Evolutionary conservation across 2,329 filamentous ascomycete genomes (phyloP).

Genomic region (Dothideomycetes sp.): DNA sequence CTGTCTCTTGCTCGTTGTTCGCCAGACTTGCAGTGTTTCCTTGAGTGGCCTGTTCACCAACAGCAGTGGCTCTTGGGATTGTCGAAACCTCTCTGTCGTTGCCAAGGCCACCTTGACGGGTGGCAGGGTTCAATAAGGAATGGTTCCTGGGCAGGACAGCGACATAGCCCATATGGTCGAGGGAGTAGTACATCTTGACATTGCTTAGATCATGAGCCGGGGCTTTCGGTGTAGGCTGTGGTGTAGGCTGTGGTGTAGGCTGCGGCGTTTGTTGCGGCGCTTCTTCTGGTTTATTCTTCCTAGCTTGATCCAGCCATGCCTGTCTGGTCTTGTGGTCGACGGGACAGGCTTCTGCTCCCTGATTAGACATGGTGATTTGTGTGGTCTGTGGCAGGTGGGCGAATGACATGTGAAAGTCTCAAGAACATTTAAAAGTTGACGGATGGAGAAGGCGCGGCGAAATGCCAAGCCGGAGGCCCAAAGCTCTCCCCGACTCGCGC

Average conservation of each 20-base stretch:
- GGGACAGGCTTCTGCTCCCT: conserved; percentile 48
- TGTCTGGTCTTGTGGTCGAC: conserved; percentile 85
- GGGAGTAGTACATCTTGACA: conserved; percentile 22
- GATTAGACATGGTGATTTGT: conserved; percentile 7
- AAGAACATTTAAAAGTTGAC: too few relatives aligned
- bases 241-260: conserved; percentile 16
- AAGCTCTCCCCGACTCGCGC: too few relatives aligned
- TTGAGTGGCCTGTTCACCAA: conserved; percentile 29
- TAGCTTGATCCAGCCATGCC: conserved; percentile 63
- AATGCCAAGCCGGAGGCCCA: too few relatives aligned
- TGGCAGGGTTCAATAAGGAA: conserved; percentile 22
- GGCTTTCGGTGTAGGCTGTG: conserved; percentile 29
- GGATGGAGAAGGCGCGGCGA: too few relatives aligned
- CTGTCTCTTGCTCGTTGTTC: conserved; percentile 72
- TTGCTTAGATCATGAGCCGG: conserved; percentile 19
- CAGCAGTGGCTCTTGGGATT: conserved; percentile 50
- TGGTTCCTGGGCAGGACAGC: conserved; percentile 18
- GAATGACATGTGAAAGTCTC: too few relatives aligned
- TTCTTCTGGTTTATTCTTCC: conserved; percentile 17
- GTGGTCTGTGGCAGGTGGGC: too few relatives aligned
- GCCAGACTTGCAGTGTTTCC: conserved; percentile 37
- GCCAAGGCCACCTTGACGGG: conserved; percentile 44
- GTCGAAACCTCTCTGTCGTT: conserved; percentile 65
- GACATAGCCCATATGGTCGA: conserved; percentile 27
- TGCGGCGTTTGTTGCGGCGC: conserved; percentile 26